Conservation (phyloP, 2,329 filamentous ascomycete species). For the Diaporthe sp. region DNA sequence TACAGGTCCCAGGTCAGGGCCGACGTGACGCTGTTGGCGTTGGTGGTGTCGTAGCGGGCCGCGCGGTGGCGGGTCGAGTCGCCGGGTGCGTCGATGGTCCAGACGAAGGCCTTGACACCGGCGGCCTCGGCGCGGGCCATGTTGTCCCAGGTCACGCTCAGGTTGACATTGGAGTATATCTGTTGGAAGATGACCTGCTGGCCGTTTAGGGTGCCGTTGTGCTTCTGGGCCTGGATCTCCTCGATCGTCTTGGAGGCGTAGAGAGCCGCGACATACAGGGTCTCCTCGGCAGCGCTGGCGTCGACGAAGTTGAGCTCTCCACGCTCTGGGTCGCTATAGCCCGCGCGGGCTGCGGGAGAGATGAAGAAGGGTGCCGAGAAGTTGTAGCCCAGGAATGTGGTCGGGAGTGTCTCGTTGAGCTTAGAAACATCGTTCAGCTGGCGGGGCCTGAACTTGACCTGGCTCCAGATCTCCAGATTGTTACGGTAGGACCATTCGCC, state of each 20-base stretch:
- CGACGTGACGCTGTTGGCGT: conserved; percentile 42
- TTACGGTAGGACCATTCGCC: conserved; percentile 66
- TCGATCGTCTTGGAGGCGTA: conserved; percentile 49
- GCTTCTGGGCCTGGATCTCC: conserved; percentile 47
- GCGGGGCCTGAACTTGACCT: conserved; percentile 59
- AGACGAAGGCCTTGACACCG: conserved; percentile 55
- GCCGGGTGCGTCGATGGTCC: conserved; percentile 51
- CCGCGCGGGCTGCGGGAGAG: conserved; percentile 59
- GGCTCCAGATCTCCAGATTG: conserved; percentile 63
- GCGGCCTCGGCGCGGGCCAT: conserved; percentile 51
- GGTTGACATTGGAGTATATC: conserved; percentile 52
- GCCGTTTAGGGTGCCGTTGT: conserved; percentile 45
- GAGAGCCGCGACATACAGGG: conserved; percentile 58
- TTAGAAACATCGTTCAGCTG: conserved; percentile 55
- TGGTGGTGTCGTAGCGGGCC: conserved; percentile 44
- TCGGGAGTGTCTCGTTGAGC: conserved; percentile 52
- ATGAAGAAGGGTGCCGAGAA: conserved; percentile 65
- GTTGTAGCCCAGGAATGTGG: conserved; percentile 58
- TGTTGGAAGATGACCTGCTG: conserved; percentile 51
- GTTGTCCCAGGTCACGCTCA: conserved; percentile 48
- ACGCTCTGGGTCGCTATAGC: conserved; percentile 55
- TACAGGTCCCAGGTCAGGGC: conserved; percentile 46
- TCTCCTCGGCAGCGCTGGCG: conserved; percentile 58
- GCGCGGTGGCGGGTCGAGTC: conserved; percentile 41
- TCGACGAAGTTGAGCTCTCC: conserved; percentile 61